phyloP scores from a whole-genome alignment of 1,284 basidiomycete genomes.

The Lignosus rhinocerotis region DNA sequence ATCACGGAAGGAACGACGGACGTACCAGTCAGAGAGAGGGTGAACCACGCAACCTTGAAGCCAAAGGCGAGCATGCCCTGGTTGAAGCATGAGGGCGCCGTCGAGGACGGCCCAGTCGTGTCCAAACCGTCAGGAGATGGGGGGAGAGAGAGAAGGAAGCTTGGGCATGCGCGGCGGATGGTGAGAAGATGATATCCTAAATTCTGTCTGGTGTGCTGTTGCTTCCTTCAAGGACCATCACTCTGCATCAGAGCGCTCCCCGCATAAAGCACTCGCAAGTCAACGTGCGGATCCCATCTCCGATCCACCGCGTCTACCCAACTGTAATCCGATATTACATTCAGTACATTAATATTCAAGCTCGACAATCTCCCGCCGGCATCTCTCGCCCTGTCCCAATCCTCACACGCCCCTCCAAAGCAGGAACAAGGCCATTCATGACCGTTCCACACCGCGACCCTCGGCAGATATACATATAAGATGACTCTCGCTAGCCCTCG shows the following conservation, averaged over 20 bases:
- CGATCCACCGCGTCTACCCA: constrained; percentile 7
- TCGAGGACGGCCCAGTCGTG: constrained; percentile 14
- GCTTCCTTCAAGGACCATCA: constrained; percentile 18
- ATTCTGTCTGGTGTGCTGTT: constrained; percentile 12
- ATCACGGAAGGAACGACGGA: background rate
- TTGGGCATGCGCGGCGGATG: constrained; percentile 4
- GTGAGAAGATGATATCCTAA: constrained; percentile 16
- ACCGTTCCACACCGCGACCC: too few species aligned
- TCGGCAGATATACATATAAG: too few species aligned
- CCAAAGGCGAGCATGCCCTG: constrained; percentile 33
- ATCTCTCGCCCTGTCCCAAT: background rate
- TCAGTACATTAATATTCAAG: too few species aligned
- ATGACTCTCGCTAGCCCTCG: background rate
- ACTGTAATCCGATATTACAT: background rate
- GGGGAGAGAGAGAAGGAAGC: constrained; percentile 10
- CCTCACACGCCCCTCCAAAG: background rate
- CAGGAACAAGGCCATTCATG: background rate
- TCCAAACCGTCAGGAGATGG: constrained; percentile 9
- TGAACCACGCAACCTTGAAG: constrained; percentile 34
- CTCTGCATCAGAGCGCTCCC: constrained; percentile 15
- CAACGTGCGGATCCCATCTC: constrained; percentile 5
- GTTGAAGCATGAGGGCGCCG: constrained; percentile 15
- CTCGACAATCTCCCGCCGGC: background rate
- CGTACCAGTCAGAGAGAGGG: constrained; percentile 34
- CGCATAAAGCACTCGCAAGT: constrained; percentile 7